phyloP scores from a whole-genome alignment of 768 basidiomycete species.

The Amanita polypyramis region DNA sequence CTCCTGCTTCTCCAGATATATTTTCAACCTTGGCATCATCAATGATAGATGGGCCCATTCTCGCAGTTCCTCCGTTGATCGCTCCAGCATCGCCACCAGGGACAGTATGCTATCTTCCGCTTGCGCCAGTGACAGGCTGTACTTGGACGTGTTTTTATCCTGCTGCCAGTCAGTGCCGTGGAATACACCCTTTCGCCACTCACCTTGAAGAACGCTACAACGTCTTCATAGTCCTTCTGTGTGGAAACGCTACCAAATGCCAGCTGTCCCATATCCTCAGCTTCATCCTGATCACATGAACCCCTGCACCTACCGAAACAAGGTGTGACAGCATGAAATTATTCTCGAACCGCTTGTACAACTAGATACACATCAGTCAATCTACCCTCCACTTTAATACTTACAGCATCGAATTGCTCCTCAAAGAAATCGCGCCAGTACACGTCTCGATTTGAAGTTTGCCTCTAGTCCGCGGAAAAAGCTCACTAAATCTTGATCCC shows the following conservation, averaged over 20 bases:
- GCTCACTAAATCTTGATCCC: slow-evolving; percentile 53
- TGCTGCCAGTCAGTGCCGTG: slow-evolving; percentile 18
- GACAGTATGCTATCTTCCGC: slow-evolving; percentile 58
- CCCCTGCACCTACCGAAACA: slow-evolving; percentile 33
- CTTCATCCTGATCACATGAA: neutral
- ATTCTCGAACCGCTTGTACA: slow-evolving; percentile 61
- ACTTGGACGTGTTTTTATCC: slow-evolving; percentile 64
- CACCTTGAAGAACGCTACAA: slow-evolving; percentile 71
- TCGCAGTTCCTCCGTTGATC: slow-evolving; percentile 45
- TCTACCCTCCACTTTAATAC: slow-evolving; percentile 14
- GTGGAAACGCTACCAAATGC: slow-evolving; percentile 44
- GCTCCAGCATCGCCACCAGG: slow-evolving; percentile 52
- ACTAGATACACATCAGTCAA: slow-evolving; percentile 21
- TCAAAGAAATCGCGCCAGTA: slow-evolving; percentile 53
- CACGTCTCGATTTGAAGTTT: slow-evolving; percentile 47
- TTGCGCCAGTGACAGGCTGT: slow-evolving; percentile 52
- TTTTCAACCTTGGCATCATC: no score
- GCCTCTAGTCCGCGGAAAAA: slow-evolving; percentile 48
- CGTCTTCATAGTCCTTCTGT: slow-evolving; percentile 51
- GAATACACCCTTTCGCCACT: slow-evolving; percentile 12
- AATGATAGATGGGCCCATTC: slow-evolving; percentile 36
- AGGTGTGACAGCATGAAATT: slow-evolving; percentile 49
- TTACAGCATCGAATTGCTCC: slow-evolving; percentile 54
- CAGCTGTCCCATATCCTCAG: slow-evolving; percentile 15
- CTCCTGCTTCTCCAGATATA: no score